Base-by-base conservation (phyloP, 1,284 basidiomycete genomes). In the Austroboletus novae-zelandiae region DNA sequence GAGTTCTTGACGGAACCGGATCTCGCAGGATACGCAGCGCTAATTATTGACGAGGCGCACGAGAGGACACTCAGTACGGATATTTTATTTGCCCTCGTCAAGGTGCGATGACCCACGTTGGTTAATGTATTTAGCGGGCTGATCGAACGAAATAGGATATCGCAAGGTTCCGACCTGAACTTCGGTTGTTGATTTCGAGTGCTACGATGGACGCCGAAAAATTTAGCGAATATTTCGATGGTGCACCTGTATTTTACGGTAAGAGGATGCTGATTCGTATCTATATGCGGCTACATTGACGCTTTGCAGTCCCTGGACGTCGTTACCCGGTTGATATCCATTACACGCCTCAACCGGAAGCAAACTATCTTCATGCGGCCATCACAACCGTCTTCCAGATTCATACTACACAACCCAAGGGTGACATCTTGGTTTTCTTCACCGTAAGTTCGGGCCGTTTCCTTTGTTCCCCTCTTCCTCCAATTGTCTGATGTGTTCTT, bases 301-400 rank as follows among this genome's bases (percentile, higher is more conserved):
- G 8, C 15, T 14, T 43, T 39, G 13, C 55, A 93, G 94, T 99
- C 40, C 97, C 97, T 53, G 97, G 97, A 58, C 90, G 97, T 60
- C 86, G 92, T 61, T 99, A 94, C 71, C 94, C 97, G 11, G 97
- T 99, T 53, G 97, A 99, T 66, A 96, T 99, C 55, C 94, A 97
- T 69, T 98, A 98, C 74, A 99, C 94, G 30, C 93, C 93, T 18
- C 94, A 97, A 66, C 94, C 95, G 1, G 94, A 97, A 73, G 94
- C 95, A 42, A 98, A 99, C 70, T 99, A 99, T 66, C 83, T 99
- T 29, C 95, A 99, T 66, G 97, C 97, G 7, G 94, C 96, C 29
- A 96, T 99, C 65, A 99, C 96, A 5, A 99, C 97, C 8, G 86
- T 99, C 27, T 97, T 99, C 72, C 97, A 99, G 69, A 99, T 99